Evolutionary conservation across 805 yeast species (phyloP).

Genomic region (Ogataea pini): DNA sequence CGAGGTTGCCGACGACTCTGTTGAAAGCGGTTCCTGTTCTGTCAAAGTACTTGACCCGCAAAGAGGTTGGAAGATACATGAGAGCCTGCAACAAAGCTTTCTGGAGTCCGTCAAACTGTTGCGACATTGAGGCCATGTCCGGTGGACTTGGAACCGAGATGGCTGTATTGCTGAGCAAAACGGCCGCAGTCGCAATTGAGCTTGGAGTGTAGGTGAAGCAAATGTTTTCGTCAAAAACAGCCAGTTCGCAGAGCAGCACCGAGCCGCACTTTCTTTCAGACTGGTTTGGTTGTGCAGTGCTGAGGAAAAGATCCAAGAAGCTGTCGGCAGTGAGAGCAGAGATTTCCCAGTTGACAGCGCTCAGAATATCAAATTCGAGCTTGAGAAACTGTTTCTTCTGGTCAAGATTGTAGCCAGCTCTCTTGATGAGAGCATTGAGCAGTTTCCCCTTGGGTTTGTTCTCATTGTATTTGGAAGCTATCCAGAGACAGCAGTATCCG

Average conservation of each 20-base stretch:
- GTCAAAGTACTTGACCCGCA: conserved; percentile 30
- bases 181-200: conserved; percentile 53
- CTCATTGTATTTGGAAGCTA: conserved; percentile 46
- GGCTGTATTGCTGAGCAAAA: conserved; percentile 47
- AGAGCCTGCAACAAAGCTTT: conserved; percentile 27
- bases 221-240: conserved; percentile 61
- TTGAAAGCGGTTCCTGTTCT: conserved; percentile 13
- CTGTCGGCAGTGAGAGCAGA: conserved; percentile 63
- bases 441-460: conserved; percentile 53
- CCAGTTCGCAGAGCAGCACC: conserved; percentile 63
- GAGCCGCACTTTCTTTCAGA: conserved; percentile 57
- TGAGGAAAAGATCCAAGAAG: conserved; percentile 57
- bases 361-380: conserved; percentile 69
- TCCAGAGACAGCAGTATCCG: conserved; percentile 49
- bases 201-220: conserved; percentile 50
- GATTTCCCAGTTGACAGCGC: conserved; percentile 64
- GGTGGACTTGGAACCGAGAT: conserved; percentile 35
- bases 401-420: conserved; percentile 32
- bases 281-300: conserved; percentile 34
- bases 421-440: conserved; percentile 31
- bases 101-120: conserved; percentile 36
- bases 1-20: conserved; percentile 27
- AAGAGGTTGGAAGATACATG: conserved; percentile 27
- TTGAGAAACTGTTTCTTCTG: conserved; percentile 44
- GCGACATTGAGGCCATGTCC: conserved; percentile 32